A percentile compares a stretch with the other conserved stretches of the same genome.
Conservation (phyloP, 257 asterid species). For the Mentha longifolia region DNA sequence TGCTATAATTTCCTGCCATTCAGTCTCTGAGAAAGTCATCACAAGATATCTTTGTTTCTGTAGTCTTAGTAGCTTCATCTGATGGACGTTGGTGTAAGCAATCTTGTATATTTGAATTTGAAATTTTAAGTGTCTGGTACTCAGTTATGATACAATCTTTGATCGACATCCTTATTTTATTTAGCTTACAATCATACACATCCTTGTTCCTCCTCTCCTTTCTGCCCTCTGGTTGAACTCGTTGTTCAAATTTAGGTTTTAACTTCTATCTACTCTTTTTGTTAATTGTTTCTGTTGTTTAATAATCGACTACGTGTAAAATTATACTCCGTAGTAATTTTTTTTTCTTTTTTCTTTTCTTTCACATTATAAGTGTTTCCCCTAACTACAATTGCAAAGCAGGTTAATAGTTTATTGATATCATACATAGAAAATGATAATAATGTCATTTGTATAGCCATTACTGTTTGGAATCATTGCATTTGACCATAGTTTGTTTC, state of each 20-base stretch:
- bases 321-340: no score
- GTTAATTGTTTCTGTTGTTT: constrained; percentile 5
- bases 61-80: neutral
- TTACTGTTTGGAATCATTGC: neutral
- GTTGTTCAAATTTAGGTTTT: neutral
- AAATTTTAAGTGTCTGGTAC: neutral
- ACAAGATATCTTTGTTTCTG: neutral
- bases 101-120: neutral
- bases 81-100: neutral
- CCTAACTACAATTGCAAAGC: neutral
- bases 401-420: neutral
- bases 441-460: neutral
- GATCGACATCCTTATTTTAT: neutral
- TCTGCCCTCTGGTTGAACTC: neutral
- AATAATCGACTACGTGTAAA: neutral
- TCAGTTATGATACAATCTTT: neutral
- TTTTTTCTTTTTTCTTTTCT: no score
- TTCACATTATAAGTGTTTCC: neutral
- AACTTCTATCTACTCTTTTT: neutral
- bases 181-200: neutral
- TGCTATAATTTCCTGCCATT: neutral
- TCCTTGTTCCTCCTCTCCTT: no score
- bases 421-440: neutral
- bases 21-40: constrained; percentile 14
- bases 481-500: neutral